These are phyloP conservation scores for Vachellia collinsii DNA, from an alignment of 306 rosid genomes.

Conservation along the genomic window DNA sequence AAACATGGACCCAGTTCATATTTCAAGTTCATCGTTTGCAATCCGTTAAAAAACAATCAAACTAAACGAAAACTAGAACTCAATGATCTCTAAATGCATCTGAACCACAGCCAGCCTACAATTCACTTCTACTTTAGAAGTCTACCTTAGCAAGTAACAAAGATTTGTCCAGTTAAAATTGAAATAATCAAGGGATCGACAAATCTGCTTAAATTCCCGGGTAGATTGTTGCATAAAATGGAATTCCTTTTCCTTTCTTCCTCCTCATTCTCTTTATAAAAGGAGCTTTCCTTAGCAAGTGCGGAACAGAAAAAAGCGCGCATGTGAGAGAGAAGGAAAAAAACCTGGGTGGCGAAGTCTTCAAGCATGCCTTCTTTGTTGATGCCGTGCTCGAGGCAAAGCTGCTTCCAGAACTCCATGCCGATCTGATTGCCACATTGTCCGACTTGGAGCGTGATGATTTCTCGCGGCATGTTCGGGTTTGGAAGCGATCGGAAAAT, in stretches of 20 bases:
- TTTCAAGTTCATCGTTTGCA: neutral
- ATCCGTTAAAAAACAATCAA: neutral
- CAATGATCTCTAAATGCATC: neutral
- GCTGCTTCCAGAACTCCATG: conserved; percentile 99
- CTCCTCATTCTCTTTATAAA: neutral
- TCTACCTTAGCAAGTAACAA: neutral
- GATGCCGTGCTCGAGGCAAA: conserved; percentile 97
- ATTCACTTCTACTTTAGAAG: neutral
- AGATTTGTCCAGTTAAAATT: neutral
- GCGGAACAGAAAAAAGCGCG: neutral
- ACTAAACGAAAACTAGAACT: neutral
- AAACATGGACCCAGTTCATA: neutral
- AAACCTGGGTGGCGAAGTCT: conserved; percentile 97
- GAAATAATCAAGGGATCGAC: neutral
- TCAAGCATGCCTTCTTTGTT: conserved; percentile 98
- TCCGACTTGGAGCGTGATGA: conserved; percentile 95
- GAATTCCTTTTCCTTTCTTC: neutral
- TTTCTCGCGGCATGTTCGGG: conserved; percentile 93
- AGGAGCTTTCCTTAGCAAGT: too few relatives aligned
- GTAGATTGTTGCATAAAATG: neutral
- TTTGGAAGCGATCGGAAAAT: conserved; percentile 28
- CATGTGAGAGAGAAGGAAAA: neutral
- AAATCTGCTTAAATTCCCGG: neutral
- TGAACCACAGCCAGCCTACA: neutral
- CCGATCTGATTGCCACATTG: conserved; percentile 99